Base-by-base conservation (phyloP, 2,329 filamentous ascomycete species). In the Fusarium coffeatum region DNA sequence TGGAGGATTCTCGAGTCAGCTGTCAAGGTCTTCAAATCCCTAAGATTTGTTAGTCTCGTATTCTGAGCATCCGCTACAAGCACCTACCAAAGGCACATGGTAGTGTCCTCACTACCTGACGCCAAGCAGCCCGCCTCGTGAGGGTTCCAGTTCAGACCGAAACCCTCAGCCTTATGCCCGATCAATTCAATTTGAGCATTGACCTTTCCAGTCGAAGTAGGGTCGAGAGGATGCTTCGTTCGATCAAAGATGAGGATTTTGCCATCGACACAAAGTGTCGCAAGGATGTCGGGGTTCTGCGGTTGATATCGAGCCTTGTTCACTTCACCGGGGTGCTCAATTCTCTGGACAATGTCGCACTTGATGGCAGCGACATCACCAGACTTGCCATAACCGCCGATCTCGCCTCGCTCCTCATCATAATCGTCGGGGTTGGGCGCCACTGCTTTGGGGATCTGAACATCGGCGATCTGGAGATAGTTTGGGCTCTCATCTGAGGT, bases 241-340 rank as follows among this genome's bases (percentile, higher is more conserved):
- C 95, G 91, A 83, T 99, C 96, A 83, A 97, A 99, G 72, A 99
- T 90, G 79, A 98, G 89, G 43, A 98, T 92, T 72, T 90, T 91
- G 68, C 93, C 92, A 78, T 98, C 93, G 10, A 93, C 89, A 70
- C 93, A 94, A 82, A 98, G 90, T 0, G 96, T 98, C 5, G 96
- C 96, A 75, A 99, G 97, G 61, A 99, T 90, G 76, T 99, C 94
- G 8, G 95, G 94, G 77, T 99, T 99, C 79, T 98, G 95, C 15
- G 96, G 96, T 81, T 98, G 94, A 78, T 98, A 98, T 72, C 96
- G 91, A 18, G 96, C 97, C 84, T 98, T 99, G 86, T 99, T 99
- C 78, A 99, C 94, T 80, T 99, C 96, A 69, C 93, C 93, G 18
- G 94, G 94, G 79, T 99, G 96, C 79, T 97, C 92, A 78, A 99